Evolutionary conservation across 2,329 filamentous ascomycete genomes (phyloP).

Genomic region (Laburnicola sp.): DNA sequence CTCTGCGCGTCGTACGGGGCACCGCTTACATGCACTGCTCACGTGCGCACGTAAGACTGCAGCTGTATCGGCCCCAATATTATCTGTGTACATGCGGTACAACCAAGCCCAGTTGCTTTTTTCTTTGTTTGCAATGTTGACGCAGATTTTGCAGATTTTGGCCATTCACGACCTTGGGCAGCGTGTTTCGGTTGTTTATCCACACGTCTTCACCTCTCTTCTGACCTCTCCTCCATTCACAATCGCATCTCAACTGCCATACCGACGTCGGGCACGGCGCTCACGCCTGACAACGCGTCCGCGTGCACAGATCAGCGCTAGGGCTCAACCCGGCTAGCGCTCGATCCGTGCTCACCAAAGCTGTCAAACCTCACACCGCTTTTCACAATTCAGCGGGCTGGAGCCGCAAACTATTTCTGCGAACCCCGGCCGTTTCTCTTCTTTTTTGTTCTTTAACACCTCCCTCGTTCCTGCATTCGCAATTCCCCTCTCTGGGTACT

Average conservation of each 20-base stretch:
- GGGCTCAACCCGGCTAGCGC: conserved; percentile 26
- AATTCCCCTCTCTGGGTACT: conserved; percentile 10
- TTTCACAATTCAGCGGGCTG: conserved; percentile 31
- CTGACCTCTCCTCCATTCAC: neutral
- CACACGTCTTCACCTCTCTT: neutral
- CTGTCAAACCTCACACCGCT: conserved; percentile 44
- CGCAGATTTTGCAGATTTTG: neutral
- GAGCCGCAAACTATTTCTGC: conserved; percentile 24
- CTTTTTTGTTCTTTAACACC: conserved; percentile 25
- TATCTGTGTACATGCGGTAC: neutral
- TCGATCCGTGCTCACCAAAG: conserved; percentile 35
- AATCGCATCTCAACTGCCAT: conserved; percentile 13
- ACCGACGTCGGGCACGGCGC: conserved; percentile 14
- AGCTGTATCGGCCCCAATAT: conserved; percentile 1
- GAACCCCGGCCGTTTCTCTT: conserved; percentile 27
- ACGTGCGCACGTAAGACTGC: conserved; percentile 10
- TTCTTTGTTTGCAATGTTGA: neutral
- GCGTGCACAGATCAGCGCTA: conserved; percentile 39
- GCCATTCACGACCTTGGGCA: neutral
- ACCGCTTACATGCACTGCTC: conserved; percentile 3
- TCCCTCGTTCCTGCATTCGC: conserved; percentile 17
- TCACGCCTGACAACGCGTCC: conserved; percentile 40
- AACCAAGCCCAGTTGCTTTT: conserved; percentile 7
- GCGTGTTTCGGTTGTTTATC: too few relatives aligned
- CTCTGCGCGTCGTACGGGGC: neutral